Evolutionary conservation across 176 grass and related monocot genomes (phyloP).

Genomic region (Zoysia pacifica): DNA sequence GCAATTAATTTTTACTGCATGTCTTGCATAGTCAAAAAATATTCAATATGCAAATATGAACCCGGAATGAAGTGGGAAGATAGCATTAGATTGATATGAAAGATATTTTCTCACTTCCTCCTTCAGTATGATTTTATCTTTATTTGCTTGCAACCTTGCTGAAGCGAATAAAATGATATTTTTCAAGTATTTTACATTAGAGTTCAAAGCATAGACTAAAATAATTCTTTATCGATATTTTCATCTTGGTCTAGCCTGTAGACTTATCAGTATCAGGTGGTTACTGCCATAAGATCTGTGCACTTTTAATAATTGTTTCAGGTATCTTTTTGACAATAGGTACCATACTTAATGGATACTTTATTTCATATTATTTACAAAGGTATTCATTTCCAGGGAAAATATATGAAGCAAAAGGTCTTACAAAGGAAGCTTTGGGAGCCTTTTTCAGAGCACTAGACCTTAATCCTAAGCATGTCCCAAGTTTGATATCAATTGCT

Average conservation of each 20-base stretch:
- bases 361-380: conserved; percentile 36
- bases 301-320: background rate
- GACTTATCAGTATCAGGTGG: background rate
- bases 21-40: background rate
- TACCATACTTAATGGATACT: background rate
- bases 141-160: conserved; percentile 3
- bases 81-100: background rate
- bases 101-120: background rate
- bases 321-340: background rate
- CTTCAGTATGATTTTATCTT: background rate
- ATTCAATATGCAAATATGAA: background rate
- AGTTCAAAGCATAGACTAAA: background rate
- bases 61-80: background rate
- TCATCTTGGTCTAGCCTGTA: background rate
- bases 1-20: background rate
- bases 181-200: background rate
- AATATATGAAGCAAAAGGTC: conserved; percentile 68
- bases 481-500: conserved; percentile 78
- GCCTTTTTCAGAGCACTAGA: conserved; percentile 76
- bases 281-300: background rate
- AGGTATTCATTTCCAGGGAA: conserved; percentile 63
- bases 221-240: background rate
- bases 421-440: conserved; percentile 63
- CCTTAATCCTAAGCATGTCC: conserved; percentile 76
- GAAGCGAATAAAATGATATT: background rate